Base-by-base conservation (phyloP, 352 stramenopile species). In the Phytopythium boreale region DNA sequence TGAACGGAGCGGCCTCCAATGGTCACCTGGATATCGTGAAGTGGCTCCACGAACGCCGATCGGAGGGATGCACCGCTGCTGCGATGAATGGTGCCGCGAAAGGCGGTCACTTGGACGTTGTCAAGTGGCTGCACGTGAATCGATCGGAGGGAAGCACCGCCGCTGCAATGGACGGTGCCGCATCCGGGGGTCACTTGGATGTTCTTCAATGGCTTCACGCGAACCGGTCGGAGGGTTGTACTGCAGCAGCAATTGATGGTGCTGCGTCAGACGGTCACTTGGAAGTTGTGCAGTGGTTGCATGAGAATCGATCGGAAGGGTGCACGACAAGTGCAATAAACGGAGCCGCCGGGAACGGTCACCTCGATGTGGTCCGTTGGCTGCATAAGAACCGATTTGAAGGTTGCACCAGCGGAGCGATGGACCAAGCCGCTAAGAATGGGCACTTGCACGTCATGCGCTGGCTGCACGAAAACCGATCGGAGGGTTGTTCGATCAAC, bases 161-260 rank as follows among this genome's bases (percentile, higher is more conserved):
- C 39, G 39, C 39, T 44, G 44, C 20, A 26, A 50, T 50, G 44
- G 44, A 65, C 9, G 52, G 53, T 3, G 61, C 65, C n/a, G 65
- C 69, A 60, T 61, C 58, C 7, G 67, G 67, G 7, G 69, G 69
- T 2, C 53, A 72, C 34, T 22, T 75, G 11, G 53, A 70, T 37
- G 41, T 75, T 6, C 61, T 75, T 14, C 46, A 71, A 34, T 78
- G 64, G 71, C 41, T 75, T 20, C 22, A 76, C 46, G 61, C 64
- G 20, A 59, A 70, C 31, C 58, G 67, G 0, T 70, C 59, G 9
- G 55, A 68, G 12, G 59, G 67, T 1, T 70, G 67, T 17, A 43
- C 4, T 15, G 11, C 36, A 3, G 31, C 4, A 3, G 36, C 36
- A 4, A 43, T 43, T 4, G 11, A 43, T 10, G 36, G 14, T 43